phyloP scores from a whole-genome alignment of 441 rosid species.

The Iberis amara region DNA sequence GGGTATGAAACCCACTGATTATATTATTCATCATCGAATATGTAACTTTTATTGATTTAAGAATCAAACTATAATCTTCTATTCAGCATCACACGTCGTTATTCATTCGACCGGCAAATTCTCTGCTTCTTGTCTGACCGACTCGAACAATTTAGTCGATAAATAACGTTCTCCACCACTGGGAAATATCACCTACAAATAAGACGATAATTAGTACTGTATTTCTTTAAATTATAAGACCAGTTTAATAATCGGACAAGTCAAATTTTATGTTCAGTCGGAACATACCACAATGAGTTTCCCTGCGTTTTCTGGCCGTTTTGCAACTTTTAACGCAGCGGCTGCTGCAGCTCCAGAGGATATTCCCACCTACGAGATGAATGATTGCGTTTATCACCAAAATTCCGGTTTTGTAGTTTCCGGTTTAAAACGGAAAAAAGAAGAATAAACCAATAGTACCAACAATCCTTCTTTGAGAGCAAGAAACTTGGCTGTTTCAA shows the following conservation, averaged over 20 bases:
- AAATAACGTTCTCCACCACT: constrained; percentile 59
- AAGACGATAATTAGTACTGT: not conserved
- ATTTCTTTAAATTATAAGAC: not conserved
- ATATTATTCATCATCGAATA: too few species aligned
- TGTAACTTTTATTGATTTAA: too few species aligned
- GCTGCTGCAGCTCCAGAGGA: constrained; percentile 59
- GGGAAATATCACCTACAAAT: constrained; percentile 45
- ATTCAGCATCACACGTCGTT: too few species aligned
- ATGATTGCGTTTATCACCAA: not conserved
- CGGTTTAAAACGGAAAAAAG: constrained; percentile 2
- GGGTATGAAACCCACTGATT: too few species aligned
- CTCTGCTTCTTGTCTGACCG: constrained; percentile 40
- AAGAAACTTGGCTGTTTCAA: constrained; percentile 65
- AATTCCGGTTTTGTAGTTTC: not conserved
- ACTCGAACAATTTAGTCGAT: constrained; percentile 44
- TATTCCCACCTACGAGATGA: constrained; percentile 37
- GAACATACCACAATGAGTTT: constrained; percentile 41
- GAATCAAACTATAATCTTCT: too few species aligned
- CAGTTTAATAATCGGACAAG: not conserved
- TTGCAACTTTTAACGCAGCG: constrained; percentile 46
- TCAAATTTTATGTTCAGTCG: not conserved
- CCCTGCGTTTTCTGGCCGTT: constrained; percentile 48
- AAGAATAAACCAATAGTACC: constrained; percentile 31
- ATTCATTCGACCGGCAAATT: constrained; percentile 21
- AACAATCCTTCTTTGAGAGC: constrained; percentile 76